Percentiles rank a stretch among this genome's conserved stretches.
phyloP scores from a whole-genome alignment of 108 stramenopile genomes.

The Cyclotella atomus region DNA sequence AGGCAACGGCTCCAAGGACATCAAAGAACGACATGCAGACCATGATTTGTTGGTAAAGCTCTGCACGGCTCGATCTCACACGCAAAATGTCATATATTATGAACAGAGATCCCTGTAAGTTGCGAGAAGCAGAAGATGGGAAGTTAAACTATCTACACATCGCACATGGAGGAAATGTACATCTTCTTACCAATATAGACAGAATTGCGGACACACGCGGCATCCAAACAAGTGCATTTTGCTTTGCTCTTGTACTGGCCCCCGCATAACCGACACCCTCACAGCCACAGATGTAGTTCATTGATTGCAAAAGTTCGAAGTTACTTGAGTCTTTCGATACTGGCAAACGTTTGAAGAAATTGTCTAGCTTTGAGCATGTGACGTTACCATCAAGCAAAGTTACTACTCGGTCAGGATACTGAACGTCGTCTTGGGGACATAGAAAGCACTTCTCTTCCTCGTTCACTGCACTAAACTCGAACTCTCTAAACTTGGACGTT shows the following conservation, averaged over 20 bases:
- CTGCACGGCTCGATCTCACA: not conserved
- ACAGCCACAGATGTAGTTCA: slow-evolving; percentile 16
- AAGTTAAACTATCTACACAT: not conserved
- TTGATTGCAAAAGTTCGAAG: not conserved
- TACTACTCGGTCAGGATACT: slow-evolving; percentile 8
- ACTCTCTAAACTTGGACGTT: not conserved
- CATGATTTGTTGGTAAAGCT: not conserved
- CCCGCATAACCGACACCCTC: slow-evolving; percentile 25
- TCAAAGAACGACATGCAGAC: not conserved
- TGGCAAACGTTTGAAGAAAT: not conserved
- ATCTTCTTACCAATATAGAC: slow-evolving; percentile 13
- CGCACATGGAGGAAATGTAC: not conserved
- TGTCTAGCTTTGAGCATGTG: slow-evolving; percentile 5
- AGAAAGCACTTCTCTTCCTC: not conserved
- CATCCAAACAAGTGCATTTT: slow-evolving; percentile 1
- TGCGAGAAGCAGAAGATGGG: not conserved
- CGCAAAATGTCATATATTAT: not conserved
- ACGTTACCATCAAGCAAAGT: not conserved
- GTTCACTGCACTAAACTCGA: slow-evolving; percentile 1
- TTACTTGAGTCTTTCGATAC: slow-evolving; percentile 1
- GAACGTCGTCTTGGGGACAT: slow-evolving; percentile 3
- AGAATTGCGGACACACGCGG: slow-evolving; percentile 19
- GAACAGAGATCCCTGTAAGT: not conserved
- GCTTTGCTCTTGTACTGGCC: slow-evolving; percentile 8
- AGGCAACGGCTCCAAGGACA: not conserved